Conservation (phyloP, 129 eudicot genomes). For the Daucus carota region DNA sequence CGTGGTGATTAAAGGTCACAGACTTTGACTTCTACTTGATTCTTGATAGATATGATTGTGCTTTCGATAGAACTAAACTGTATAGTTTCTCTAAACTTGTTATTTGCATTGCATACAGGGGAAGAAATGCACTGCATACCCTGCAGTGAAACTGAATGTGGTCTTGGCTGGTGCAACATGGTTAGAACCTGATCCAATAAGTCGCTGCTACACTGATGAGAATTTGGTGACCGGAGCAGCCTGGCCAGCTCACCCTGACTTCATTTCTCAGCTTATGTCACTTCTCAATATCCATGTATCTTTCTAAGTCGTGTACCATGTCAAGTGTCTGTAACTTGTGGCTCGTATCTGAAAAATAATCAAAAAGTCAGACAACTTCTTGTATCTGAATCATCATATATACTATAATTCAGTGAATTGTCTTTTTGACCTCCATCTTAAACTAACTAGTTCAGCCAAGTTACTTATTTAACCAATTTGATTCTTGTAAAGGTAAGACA, state of each 20-base stretch:
- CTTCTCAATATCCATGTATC: conserved; percentile 52
- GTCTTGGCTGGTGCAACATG: conserved; percentile 72
- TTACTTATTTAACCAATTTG: not conserved
- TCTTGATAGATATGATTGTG: not conserved
- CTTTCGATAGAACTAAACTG: not conserved
- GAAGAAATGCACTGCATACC: conserved; percentile 91
- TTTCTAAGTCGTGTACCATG: conserved; percentile 33
- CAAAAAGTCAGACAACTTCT: not conserved
- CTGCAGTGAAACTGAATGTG: conserved; percentile 85
- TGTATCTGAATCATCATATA: too few species aligned
- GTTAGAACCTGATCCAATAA: conserved; percentile 92
- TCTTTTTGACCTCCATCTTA: not conserved
- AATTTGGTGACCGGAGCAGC: conserved; percentile 97
- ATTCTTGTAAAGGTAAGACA: too few species aligned
- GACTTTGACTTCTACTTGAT: not conserved
- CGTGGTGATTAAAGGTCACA: not conserved
- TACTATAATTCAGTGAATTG: not conserved
- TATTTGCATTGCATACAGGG: conserved; percentile 52
- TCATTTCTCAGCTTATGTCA: conserved; percentile 70
- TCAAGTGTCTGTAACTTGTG: not conserved
- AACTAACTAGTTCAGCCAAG: not conserved
- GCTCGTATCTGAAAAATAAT: not conserved
- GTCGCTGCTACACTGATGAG: conserved; percentile 87
- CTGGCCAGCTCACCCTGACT: conserved; percentile 99
- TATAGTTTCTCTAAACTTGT: not conserved